These are phyloP conservation scores for Apiotrichum laibachii DNA, from an alignment of 1,284 basidiomycete species.

Conservation along the genomic window DNA sequence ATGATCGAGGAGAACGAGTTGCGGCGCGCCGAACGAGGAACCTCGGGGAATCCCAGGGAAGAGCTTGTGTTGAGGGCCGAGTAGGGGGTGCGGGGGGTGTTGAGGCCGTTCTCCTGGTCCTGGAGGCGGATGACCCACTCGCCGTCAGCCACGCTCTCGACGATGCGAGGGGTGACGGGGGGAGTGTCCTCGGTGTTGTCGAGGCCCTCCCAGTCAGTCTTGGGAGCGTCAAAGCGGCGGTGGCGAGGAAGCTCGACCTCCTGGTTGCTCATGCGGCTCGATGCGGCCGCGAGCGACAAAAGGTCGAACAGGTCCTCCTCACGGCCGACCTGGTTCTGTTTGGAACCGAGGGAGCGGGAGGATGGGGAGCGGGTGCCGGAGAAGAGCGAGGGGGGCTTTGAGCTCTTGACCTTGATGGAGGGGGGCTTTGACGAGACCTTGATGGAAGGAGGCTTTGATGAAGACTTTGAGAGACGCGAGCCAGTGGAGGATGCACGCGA, in stretches of 20 bases:
- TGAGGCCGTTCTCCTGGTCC: not conserved
- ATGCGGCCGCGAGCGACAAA: conserved; percentile 6
- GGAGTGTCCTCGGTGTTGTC: not conserved
- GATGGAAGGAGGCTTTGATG: not conserved
- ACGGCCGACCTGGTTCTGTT: not conserved
- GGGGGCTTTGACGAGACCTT: not conserved
- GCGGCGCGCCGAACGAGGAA: not conserved
- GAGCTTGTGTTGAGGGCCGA: not conserved
- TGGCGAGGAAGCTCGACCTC: conserved; percentile 8
- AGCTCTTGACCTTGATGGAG: conserved; percentile 2
- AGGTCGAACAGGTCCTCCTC: conserved; percentile 14
- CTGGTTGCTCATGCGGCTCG: conserved; percentile 14
- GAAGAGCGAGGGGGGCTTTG: not conserved
- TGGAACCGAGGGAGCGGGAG: not conserved
- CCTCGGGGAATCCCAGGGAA: not conserved
- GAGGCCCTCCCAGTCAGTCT: conserved; percentile 1
- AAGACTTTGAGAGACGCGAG: not conserved
- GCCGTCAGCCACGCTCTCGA: conserved; percentile 8
- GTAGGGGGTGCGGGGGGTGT: not conserved
- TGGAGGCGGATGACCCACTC: conserved; percentile 6
- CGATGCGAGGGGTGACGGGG: conserved; percentile 1
- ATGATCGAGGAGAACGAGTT: conserved; percentile 4
- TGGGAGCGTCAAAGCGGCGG: conserved; percentile 1
- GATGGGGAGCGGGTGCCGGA: not conserved
- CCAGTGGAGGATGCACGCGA: not conserved